Base-by-base conservation (phyloP, 2,329 filamentous ascomycete species). In the Metarhizium brunneum region DNA sequence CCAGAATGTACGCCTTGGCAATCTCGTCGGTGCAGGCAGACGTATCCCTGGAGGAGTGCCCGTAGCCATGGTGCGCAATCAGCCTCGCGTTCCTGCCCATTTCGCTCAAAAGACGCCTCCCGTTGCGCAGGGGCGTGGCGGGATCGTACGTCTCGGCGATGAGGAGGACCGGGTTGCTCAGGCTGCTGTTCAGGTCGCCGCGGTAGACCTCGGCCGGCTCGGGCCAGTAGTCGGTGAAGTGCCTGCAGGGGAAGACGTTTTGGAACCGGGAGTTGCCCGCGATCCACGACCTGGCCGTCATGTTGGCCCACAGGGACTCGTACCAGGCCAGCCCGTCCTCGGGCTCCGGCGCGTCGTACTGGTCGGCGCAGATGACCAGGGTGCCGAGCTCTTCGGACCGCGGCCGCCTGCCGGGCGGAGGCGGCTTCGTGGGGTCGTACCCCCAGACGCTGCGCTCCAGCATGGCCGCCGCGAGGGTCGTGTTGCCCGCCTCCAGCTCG, bases 81-180 rank as follows among this genome's bases (percentile, higher is more conserved):
- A 79, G 64, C 6, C 75, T 61, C n/a, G 76, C 75, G 54, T 79
- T 79, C 7, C 61, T 54, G 0, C 75, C 76, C 75, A 79, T 77
- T 54, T 76, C 76, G 0, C 59, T 52, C 18, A 73, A 55, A 2
- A 79, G 65, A 30, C 75, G 64, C 13, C 74, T 65, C 1, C 76
- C 76, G 55, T 79, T 78, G 5, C 75, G 69, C 47, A 79, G 61
- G 4, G 76, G 76, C 6, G 77, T 79, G 2, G 76, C 76, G 0
- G 76, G 76, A 56, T 79, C 77, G 55, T 79, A 74, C 5, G 73
- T 73, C 66, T 76, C 75, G 1, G 76, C 75, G 43, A 79, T 73
- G 43, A 80, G 66, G 43, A 79, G 61, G 2, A 79, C 64, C 0
- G 77, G 75, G 54, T 74, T 59, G 29, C 67, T 70, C 8, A 79